Evolutionary conservation across 169 alveolate species (phyloP), one percentile per base, ranked within the genome.

Genomic region (Plasmodium inui): DNA sequence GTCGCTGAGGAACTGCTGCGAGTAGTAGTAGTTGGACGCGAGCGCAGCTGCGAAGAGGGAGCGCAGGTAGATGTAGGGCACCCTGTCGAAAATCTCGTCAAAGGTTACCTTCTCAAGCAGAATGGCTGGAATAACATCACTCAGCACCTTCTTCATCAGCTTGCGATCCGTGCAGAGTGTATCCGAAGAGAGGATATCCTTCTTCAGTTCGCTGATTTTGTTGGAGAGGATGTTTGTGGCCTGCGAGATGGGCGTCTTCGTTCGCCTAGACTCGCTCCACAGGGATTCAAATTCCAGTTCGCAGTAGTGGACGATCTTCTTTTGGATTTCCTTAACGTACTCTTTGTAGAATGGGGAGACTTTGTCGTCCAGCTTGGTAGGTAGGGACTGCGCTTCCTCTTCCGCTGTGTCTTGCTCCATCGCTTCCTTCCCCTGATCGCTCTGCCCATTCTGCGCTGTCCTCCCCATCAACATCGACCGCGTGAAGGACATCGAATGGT

Each of bases 21-120:
- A 57, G 86, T 97, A 97, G 92, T 96, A 96, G 89, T 96, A 97
- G 41, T 93, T 97, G 8, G 98, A 96, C 3, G 98, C 97, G 17
- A 97, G 80, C 12, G 95, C 76, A 1, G 98, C 90, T 26, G 98
- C 97, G 83, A 97, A 97, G 44, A 97, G 91, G 34, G 98, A 92
- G 53, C 95, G 84, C 92, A 96, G 79, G 81, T 97, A 97, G 46
- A 94, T 67, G 82, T 95, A 96, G 0, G 98, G 98, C 3, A 97
- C 96, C 50, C 97, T 92, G 67, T 94, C 84, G 84, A 92, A 41
- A 32, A 96, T 96, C 55, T 92, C 80, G 50, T 96, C 97, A 17
- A 96, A 89, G 28, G 97, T 83, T 19, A 95, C 91, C 76, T 95
- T 55, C 73, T 92, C 93, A 72, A 95, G 92, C 61, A 96, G 80